phyloP scores from a whole-genome alignment of 2,329 filamentous ascomycete species.

The Cordyceps javanica region DNA sequence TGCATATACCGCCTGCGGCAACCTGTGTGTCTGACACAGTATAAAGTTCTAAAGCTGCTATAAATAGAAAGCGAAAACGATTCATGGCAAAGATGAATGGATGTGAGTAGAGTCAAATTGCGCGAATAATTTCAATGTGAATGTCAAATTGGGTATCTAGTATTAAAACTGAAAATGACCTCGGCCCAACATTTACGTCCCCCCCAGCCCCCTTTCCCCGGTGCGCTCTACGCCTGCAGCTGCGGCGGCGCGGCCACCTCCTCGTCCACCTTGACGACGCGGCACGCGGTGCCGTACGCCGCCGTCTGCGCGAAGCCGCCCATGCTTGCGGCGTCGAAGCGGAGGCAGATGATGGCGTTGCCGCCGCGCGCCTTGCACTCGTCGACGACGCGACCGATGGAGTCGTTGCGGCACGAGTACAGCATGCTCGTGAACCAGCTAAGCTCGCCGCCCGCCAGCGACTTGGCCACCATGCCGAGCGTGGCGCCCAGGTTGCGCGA shows the following conservation, averaged over 20 bases:
- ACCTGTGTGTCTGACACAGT: too few relatives aligned
- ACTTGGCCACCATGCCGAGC: conserved; percentile 50
- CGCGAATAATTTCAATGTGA: too few relatives aligned
- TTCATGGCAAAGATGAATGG: too few relatives aligned
- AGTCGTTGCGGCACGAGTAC: conserved; percentile 53
- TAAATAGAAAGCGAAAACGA: too few relatives aligned
- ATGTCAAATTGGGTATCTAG: too few relatives aligned
- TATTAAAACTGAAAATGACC: too few relatives aligned
- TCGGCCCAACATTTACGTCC: too few relatives aligned
- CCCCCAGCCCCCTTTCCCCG: too few relatives aligned
- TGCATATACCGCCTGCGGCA: too few relatives aligned
- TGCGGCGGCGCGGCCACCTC: conserved; percentile 15
- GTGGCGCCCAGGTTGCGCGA: conserved; percentile 53
- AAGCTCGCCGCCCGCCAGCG: conserved; percentile 53
- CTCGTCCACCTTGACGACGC: conserved; percentile 49
- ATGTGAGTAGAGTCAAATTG: too few relatives aligned
- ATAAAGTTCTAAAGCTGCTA: too few relatives aligned
- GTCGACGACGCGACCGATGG: conserved; percentile 47
- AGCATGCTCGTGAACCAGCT: conserved; percentile 53
- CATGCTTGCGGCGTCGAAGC: conserved; percentile 52
- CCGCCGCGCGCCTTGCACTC: conserved; percentile 53
- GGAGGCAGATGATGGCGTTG: conserved; percentile 53
- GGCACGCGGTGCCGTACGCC: conserved; percentile 53
- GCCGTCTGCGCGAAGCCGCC: conserved; percentile 52
- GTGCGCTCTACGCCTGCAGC: conserved; percentile 16